Conservation (phyloP, 192 early-diverging fungal genomes). For the Neocallimastix lanati region DNA sequence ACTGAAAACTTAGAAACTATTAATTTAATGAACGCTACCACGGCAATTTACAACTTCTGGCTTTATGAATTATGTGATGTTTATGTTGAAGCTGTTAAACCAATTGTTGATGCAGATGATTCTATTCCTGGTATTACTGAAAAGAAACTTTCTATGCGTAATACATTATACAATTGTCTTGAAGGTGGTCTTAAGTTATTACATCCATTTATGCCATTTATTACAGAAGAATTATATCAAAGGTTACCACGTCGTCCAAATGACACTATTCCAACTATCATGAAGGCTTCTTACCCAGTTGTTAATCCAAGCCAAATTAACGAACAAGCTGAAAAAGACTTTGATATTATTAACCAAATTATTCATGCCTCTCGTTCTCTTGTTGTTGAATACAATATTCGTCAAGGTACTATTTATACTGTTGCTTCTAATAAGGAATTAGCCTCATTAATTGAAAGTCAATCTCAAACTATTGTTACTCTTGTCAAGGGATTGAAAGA, state of each 20-base stretch:
- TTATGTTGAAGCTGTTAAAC: slow-evolving; percentile 85
- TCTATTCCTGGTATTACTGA: slow-evolving; percentile 24
- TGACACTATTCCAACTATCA: slow-evolving; percentile 47
- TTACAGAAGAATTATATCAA: slow-evolving; percentile 98
- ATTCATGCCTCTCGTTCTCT: slow-evolving; percentile 60
- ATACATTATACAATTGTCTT: slow-evolving; percentile 88
- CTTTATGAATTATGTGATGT: slow-evolving; percentile 93
- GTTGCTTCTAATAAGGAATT: slow-evolving; percentile 21
- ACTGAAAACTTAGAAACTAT: slow-evolving; percentile 57
- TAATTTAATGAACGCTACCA: slow-evolving; percentile 86
- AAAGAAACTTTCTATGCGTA: slow-evolving; percentile 37
- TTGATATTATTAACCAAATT: slow-evolving; percentile 59
- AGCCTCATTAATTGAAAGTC: slow-evolving; percentile 25
- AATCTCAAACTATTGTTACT: slow-evolving; percentile 44
- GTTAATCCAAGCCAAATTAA: slow-evolving; percentile 13
- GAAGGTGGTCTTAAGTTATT: slow-evolving; percentile 79
- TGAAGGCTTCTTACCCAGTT: slow-evolving; percentile 43
- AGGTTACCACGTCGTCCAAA: slow-evolving; percentile 65
- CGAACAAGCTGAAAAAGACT: slow-evolving; percentile 50
- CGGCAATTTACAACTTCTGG: slow-evolving; percentile 82
- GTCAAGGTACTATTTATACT: slow-evolving; percentile 28
- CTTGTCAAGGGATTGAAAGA: slow-evolving; percentile 57
- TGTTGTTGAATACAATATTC: slow-evolving; percentile 59
- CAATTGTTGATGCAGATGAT: slow-evolving; percentile 52
- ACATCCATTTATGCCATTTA: slow-evolving; percentile 97